Percentiles rank a stretch among this genome's conserved stretches.
Evolutionary conservation across 2,329 filamentous ascomycete species (phyloP).

Genomic region (Ophiobolus disseminans): DNA sequence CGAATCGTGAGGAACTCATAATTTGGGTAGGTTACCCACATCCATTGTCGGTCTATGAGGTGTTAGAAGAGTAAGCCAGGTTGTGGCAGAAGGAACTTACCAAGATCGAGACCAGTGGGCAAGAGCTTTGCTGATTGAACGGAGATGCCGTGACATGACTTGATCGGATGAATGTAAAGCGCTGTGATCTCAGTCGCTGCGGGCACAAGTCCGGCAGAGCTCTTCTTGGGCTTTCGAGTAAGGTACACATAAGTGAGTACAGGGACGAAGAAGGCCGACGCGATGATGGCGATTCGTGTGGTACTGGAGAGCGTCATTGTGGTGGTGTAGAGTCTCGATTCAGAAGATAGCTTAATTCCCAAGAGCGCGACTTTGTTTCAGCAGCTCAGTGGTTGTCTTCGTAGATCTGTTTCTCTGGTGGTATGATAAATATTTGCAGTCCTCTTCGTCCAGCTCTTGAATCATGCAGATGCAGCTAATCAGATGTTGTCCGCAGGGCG

Average conservation of each 20-base stretch:
- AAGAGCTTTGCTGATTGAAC: slow-evolving; percentile 60
- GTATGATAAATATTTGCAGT: too few species aligned
- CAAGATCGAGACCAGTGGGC: slow-evolving; percentile 64
- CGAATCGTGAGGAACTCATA: slow-evolving; percentile 69
- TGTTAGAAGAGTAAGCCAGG: slow-evolving; percentile 15
- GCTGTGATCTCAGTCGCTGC: slow-evolving; percentile 52
- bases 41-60: slow-evolving; percentile 65
- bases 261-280: slow-evolving; percentile 39
- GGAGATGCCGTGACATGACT: slow-evolving; percentile 69
- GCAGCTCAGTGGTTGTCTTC: too few species aligned
- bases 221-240: slow-evolving; percentile 19
- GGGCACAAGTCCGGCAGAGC: slow-evolving; percentile 37
- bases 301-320: slow-evolving; percentile 34
- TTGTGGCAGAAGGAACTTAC: slow-evolving; percentile 21
- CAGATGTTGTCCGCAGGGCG: too few species aligned
- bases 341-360: neutral
- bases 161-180: slow-evolving; percentile 69
- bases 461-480: too few species aligned
- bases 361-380: neutral
- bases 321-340: neutral
- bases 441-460: too few species aligned
- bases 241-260: slow-evolving; percentile 41
- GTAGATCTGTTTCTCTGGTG: too few species aligned
- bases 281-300: slow-evolving; percentile 32
- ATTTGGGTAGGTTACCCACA: slow-evolving; percentile 65